phyloP scores from a whole-genome alignment of 306 rosid genomes.

The Abrus precatorius region DNA sequence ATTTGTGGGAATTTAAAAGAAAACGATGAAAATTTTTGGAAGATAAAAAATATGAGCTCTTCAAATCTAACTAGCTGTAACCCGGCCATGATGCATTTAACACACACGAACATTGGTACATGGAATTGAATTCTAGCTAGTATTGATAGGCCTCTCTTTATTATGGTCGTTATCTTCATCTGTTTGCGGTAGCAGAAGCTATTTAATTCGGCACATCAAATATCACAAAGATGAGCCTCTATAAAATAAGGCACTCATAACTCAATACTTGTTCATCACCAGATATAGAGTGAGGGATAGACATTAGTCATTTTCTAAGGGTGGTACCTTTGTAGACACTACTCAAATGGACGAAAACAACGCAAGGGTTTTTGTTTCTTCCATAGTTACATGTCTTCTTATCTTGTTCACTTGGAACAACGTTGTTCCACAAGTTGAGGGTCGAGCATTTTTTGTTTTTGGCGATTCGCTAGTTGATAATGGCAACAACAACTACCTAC shows the following conservation, averaged over 20 bases:
- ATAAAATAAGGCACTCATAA: slow-evolving; percentile 27
- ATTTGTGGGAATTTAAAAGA: neutral
- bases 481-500: slow-evolving; percentile 85
- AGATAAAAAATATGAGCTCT: neutral
- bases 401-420: neutral
- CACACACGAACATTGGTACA: slow-evolving; percentile 32
- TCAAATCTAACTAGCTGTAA: slow-evolving; percentile 2
- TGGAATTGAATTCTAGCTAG: slow-evolving; percentile 22
- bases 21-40: neutral
- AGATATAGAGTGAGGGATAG: neutral
- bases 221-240: slow-evolving; percentile 46
- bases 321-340: neutral
- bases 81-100: slow-evolving; percentile 41
- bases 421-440: slow-evolving; percentile 44
- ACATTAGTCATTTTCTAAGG: neutral
- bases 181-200: slow-evolving; percentile 45
- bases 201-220: slow-evolving; percentile 47
- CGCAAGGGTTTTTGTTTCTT: slow-evolving; percentile 27
- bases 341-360: slow-evolving; percentile 39
- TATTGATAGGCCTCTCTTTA: slow-evolving; percentile 11
- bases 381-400: neutral
- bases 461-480: slow-evolving; percentile 93
- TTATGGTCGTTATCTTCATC: slow-evolving; percentile 11
- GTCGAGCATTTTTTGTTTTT: slow-evolving; percentile 81
- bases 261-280: neutral